Evolutionary conservation across 352 stramenopile species (phyloP).

Genomic region (Pythium phragmitis): DNA sequence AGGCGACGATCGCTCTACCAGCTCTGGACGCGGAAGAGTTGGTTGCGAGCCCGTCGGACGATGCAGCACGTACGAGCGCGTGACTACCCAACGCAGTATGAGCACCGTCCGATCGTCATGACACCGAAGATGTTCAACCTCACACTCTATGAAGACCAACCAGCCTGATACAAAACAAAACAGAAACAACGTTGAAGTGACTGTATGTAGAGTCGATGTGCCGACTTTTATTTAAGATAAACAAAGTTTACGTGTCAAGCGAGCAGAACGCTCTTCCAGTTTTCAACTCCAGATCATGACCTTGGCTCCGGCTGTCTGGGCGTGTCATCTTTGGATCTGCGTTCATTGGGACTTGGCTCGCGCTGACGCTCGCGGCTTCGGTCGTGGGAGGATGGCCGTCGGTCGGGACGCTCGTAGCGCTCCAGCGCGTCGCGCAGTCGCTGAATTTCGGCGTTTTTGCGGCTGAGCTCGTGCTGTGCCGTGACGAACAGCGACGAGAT

Average conservation of each 20-base stretch:
- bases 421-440: conserved; percentile 54
- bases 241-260: conserved; percentile 4
- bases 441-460: conserved; percentile 80
- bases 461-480: conserved; percentile 68
- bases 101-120: neutral
- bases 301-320: neutral
- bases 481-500: conserved; percentile 75
- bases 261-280: neutral
- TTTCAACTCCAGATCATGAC: neutral
- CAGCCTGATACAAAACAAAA: neutral
- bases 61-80: conserved; percentile 29
- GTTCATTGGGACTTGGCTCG: neutral
- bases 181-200: neutral
- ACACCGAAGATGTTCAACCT: neutral
- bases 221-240: conserved; percentile 33
- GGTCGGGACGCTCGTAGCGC: conserved; percentile 3
- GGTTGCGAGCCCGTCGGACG: conserved; percentile 41
- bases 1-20: conserved; percentile 32
- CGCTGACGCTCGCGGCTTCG: neutral
- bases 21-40: conserved; percentile 64
- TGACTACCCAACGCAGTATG: neutral
- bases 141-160: too few species aligned
- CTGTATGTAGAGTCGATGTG: conserved; percentile 17
- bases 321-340: neutral
- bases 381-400: neutral